Evolutionary conservation across 495 filamentous ascomycete species (phyloP).

Genomic region (Trichoderma reesei): DNA sequence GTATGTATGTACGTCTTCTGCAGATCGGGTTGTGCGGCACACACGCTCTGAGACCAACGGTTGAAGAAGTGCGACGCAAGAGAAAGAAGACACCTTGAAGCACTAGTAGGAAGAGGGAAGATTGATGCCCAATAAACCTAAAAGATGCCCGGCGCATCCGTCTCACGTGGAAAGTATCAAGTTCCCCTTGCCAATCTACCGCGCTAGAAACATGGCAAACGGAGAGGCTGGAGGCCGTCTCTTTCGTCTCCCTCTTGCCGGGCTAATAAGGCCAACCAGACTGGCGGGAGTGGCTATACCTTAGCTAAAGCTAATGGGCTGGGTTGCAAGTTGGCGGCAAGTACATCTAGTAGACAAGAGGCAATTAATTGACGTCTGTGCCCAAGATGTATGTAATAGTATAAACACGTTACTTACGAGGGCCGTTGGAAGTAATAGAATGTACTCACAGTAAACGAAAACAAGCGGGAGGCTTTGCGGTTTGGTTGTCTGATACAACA

Average conservation of each 20-base stretch:
- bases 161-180: conserved; percentile 8
- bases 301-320: neutral
- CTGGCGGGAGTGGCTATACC: conserved; percentile 7
- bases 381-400: too few species aligned
- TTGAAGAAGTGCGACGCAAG: neutral
- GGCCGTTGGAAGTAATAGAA: too few species aligned
- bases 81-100: too few species aligned
- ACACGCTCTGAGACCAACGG: neutral
- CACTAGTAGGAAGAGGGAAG: neutral
- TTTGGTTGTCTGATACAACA: neutral
- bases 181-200: conserved; percentile 1
- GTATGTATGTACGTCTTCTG: neutral
- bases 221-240: neutral
- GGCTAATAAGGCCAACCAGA: neutral
- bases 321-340: neutral
- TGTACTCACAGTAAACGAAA: too few species aligned
- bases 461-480: too few species aligned
- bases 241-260: too few species aligned
- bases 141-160: neutral
- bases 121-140: neutral
- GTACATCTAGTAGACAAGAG: neutral
- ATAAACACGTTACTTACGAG: too few species aligned
- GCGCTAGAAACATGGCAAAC: conserved; percentile 4
- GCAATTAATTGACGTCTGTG: too few species aligned
- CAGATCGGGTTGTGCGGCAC: neutral